Conservation (phyloP, 805 yeast species). For the Osmozyma mogii region DNA sequence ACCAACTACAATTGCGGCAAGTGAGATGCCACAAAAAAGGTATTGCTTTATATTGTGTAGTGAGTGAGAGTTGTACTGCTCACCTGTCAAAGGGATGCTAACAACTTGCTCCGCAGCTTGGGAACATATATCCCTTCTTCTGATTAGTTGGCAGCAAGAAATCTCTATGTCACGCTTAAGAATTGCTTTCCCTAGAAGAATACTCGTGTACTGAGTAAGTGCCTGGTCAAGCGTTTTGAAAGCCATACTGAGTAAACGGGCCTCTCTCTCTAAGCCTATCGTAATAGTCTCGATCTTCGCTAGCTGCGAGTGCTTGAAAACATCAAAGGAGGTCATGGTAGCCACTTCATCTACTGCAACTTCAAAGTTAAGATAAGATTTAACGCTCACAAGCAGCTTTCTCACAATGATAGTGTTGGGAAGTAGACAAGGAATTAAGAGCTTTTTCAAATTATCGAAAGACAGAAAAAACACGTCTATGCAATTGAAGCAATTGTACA, state of each 20-base stretch:
- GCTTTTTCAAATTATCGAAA: slow-evolving; percentile 31
- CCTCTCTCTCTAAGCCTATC: slow-evolving; percentile 28
- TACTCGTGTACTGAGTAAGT: slow-evolving; percentile 27
- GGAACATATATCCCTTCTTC: slow-evolving; percentile 30
- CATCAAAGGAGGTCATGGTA: slow-evolving; percentile 14
- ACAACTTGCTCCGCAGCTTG: slow-evolving; percentile 37
- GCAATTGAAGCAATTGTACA: slow-evolving; percentile 23
- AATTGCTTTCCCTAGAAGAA: slow-evolving; percentile 34
- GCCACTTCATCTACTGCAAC: slow-evolving; percentile 17
- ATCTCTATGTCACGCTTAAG: slow-evolving; percentile 24
- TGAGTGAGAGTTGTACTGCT: slow-evolving; percentile 16
- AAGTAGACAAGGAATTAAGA: slow-evolving; percentile 28
- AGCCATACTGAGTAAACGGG: slow-evolving; percentile 20
- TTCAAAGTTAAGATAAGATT: background rate
- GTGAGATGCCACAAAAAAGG: slow-evolving; percentile 15
- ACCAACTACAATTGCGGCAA: slow-evolving; percentile 17
- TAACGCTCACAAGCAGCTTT: slow-evolving; percentile 22
- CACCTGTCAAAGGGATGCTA: slow-evolving; percentile 33
- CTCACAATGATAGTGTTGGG: slow-evolving; percentile 24
- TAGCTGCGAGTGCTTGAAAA: slow-evolving; percentile 20
- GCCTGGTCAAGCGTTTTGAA: slow-evolving; percentile 27
- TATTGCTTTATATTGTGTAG: slow-evolving; percentile 18
- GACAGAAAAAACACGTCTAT: slow-evolving; percentile 30
- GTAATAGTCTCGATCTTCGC: slow-evolving; percentile 31
- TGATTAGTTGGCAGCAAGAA: slow-evolving; percentile 25